Evolutionary conservation across 2,329 filamentous ascomycete species (phyloP).

Genomic region (Fusarium denticulatum): DNA sequence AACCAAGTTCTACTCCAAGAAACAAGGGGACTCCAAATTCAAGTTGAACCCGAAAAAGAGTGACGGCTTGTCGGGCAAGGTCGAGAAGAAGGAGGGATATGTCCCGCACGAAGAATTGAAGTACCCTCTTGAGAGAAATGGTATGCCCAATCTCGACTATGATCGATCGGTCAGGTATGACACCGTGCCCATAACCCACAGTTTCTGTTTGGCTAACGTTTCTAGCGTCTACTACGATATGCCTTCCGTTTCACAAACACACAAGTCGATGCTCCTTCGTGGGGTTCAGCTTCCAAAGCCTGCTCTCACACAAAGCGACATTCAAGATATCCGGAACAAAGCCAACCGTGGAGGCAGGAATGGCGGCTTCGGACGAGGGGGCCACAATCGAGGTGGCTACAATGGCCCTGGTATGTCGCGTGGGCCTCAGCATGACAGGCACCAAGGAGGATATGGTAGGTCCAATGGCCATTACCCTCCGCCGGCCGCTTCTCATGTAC

Average conservation of each 20-base stretch:
- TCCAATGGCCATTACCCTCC: conserved; percentile 23
- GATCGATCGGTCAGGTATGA: conserved; percentile 86
- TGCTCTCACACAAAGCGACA: conserved; percentile 78
- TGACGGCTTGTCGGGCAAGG: conserved; percentile 80
- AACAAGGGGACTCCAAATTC: conserved; percentile 72
- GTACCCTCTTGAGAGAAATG: conserved; percentile 78
- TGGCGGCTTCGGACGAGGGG: conserved; percentile 42
- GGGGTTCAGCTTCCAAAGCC: conserved; percentile 79
- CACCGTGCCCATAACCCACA: background rate
- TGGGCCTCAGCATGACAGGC: conserved; percentile 30
- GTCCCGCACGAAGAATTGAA: conserved; percentile 83
- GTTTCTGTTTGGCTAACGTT: conserved; percentile 43
- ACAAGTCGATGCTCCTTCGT: conserved; percentile 94
- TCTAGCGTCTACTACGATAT: conserved; percentile 85
- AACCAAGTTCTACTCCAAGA: conserved; percentile 91
- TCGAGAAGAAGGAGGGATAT: conserved; percentile 85
- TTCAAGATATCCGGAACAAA: conserved; percentile 76
- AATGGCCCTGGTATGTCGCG: conserved; percentile 43
- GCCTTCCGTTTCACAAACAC: conserved; percentile 74
- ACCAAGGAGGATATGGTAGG: conserved; percentile 37
- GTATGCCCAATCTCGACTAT: conserved; percentile 81
- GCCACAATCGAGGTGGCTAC: conserved; percentile 41
- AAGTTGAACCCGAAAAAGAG: conserved; percentile 79
- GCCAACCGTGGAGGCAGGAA: conserved; percentile 60
- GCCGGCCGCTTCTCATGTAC: conserved; percentile 29